A percentile compares a stretch with the other conserved stretches of the same genome.
Conservation (phyloP, 2,329 filamentous ascomycete species). For the Sarocladium strictum region DNA sequence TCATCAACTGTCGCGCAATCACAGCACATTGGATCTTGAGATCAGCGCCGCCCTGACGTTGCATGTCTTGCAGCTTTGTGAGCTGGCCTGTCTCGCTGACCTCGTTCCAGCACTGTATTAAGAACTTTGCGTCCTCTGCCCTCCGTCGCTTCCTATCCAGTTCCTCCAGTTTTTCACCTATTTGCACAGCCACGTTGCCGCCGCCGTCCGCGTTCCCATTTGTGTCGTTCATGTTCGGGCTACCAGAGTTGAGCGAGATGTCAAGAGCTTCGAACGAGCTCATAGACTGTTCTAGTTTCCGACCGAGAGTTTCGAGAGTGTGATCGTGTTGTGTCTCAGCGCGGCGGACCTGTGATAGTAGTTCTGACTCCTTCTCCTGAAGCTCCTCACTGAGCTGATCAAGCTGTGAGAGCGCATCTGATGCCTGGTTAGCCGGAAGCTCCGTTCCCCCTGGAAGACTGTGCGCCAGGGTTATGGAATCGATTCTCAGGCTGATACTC, state of each 20-base stretch:
- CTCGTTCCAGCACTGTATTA: constrained; percentile 96
- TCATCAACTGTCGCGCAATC: constrained; percentile 87
- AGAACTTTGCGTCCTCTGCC: constrained; percentile 86
- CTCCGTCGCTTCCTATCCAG: constrained; percentile 85
- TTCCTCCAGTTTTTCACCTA: constrained; percentile 89
- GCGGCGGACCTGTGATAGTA: constrained; percentile 80
- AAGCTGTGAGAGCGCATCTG: constrained; percentile 62
- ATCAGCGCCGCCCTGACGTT: constrained; percentile 77
- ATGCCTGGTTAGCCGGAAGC: neutral
- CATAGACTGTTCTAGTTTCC: constrained; percentile 88
- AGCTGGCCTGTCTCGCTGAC: constrained; percentile 86
- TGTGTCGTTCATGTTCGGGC: constrained; percentile 26
- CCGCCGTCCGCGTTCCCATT: constrained; percentile 45
- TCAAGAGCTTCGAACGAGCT: constrained; percentile 88
- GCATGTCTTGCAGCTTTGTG: constrained; percentile 80
- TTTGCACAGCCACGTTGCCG: constrained; percentile 88
- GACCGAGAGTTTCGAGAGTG: constrained; percentile 79
- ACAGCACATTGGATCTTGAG: constrained; percentile 92
- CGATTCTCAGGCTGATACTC: constrained; percentile 16
- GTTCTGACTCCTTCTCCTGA: constrained; percentile 83
- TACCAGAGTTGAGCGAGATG: constrained; percentile 65
- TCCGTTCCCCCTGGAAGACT: constrained; percentile 18
- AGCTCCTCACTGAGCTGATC: constrained; percentile 73
- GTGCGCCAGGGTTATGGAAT: neutral
- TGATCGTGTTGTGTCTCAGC: constrained; percentile 90